Base-by-base conservation (phyloP, 225 moss, liverwort and hornwort genomes). In the Bryoerythrophyllum caledonicum region DNA sequence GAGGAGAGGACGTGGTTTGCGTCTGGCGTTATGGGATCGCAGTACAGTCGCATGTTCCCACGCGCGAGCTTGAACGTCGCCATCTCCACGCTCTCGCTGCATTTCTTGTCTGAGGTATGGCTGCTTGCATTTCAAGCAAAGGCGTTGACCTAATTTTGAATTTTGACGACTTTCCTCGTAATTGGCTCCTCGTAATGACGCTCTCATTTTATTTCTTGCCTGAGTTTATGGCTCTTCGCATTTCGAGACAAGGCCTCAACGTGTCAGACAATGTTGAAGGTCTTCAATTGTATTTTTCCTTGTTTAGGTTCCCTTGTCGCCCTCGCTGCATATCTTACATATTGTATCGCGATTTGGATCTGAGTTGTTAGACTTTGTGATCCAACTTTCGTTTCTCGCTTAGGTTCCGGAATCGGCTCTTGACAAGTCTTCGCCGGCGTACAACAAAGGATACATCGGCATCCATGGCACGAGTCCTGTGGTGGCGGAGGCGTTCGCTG, bases 11-110 rank as follows among this genome's bases (percentile, higher is more conserved):
- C 63, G 24, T 91, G 80, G 80, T 84, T 83, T 77, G 89, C 79
- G 21, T 73, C 70, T 32, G 82, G 81, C 48, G 84, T 90, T 26
- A 85, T 87, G 1, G 90, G 87, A 20, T 80, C 82, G 2, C 82
- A 81, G 46, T 89, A 41, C 25, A 73, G 41, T n/a, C 80, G 87
- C 5, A 44, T 91, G 74, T 91, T 93, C 70, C 91, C 91, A 1
- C 54, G 78, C 13, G 67, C 74, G 23, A 84, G 80, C 19, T 76
- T 91, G 51, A 77, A 93, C 68, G 77, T 89, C 51, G 76, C 60
- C 67, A 69, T 89, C 63, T 27, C 82, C 28, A 85, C 79, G 0
- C 78, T 84, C 52, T 78, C 82, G 20, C 71, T 91, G 12, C 87
- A 89, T 19, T 87, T 79, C 66, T 49, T 91, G 53, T 74, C 84